Evolutionary conservation across 768 basidiomycete species (phyloP), one percentile per base, ranked within the genome.

Genomic region (Boletus tomentosulus): DNA sequence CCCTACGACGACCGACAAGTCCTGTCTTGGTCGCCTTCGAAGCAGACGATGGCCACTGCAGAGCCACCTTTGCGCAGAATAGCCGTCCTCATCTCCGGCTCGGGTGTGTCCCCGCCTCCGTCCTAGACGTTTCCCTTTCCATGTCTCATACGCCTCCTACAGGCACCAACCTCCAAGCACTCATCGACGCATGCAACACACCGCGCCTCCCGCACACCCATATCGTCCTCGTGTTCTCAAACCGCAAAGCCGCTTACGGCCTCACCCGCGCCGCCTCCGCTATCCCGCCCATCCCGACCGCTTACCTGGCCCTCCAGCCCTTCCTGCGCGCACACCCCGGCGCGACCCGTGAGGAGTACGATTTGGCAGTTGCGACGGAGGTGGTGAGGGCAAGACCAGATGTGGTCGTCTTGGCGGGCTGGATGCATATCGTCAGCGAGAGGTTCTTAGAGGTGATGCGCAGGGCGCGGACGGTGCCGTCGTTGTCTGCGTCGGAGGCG

Each of bases 81-180:
- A 30, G 78, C 75, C 15, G 82, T 84, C 6, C 80, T 86, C 61
- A 82, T 87, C 63, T 86, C 85, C 15, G 85, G 85, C 37, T 83
- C 82, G 66, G 85, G 85, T 82, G 53, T 46, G 62, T 57, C 31
- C 37, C 37, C 19, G 19, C 19, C 19, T 4, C 37, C 37, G 22
- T 42, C 22, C 46, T 22, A 19, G 33, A 7, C 46, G 11, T 24
- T 3, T 16, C 38, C 45, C n/a, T 6, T 13, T 8, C 16, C 9
- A 19, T 25, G 19, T 24, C 28, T 3, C 37, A 46, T 42, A n/a
- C 16, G 49, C 35, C 41, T 28, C 39, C 15, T 12, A 10, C 59
- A 98, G 96, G 97, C 39, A 89, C 90, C 24, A 99, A 99, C 72
- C 84, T 99, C 11, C 94, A 98, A 73, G 96, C 97, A 1, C 82